These are phyloP conservation scores for Priceomyces carsonii DNA, from an alignment of 805 yeast genomes.

Conservation along the genomic window DNA sequence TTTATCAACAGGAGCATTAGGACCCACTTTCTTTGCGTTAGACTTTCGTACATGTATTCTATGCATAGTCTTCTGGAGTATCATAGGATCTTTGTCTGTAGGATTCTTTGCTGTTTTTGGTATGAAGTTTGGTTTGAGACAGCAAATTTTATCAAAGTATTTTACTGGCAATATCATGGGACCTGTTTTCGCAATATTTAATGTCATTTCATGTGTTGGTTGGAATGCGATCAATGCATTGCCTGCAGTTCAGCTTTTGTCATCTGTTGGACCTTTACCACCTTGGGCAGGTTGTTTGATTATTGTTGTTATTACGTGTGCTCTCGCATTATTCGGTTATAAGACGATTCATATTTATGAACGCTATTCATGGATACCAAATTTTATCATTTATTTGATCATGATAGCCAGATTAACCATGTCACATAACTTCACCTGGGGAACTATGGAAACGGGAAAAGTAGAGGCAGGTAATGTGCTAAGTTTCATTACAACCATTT, in stretches of 20 bases:
- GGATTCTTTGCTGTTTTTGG: slow-evolving; percentile 40
- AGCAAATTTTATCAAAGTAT: slow-evolving; percentile 30
- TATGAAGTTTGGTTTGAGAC: slow-evolving; percentile 41
- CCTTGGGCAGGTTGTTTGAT: slow-evolving; percentile 38
- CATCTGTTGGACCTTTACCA: slow-evolving; percentile 28
- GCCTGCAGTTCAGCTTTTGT: slow-evolving; percentile 30
- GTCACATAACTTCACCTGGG: slow-evolving; percentile 24
- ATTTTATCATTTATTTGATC: slow-evolving; percentile 25
- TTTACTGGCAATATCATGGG: slow-evolving; percentile 34
- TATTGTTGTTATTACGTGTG: slow-evolving; percentile 28
- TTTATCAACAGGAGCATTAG: slow-evolving; percentile 37
- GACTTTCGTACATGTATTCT: slow-evolving; percentile 34
- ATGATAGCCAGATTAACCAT: slow-evolving; percentile 28
- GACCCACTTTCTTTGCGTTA: slow-evolving; percentile 30
- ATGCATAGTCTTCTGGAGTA: slow-evolving; percentile 30
- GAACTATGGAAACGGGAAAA: slow-evolving; percentile 26
- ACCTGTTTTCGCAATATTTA: slow-evolving; percentile 66
- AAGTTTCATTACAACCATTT: slow-evolving; percentile 26
- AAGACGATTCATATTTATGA: slow-evolving; percentile 31
- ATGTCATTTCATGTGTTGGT: slow-evolving; percentile 60
- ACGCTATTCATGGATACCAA: slow-evolving; percentile 35
- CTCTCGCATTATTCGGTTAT: slow-evolving; percentile 32
- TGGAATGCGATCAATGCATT: slow-evolving; percentile 36
- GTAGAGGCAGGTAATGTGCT: slow-evolving; percentile 30
- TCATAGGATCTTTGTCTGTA: slow-evolving; percentile 39